phyloP scores from a whole-genome alignment of 371 early-diverging fungal species.

The Mucor saturninus region DNA sequence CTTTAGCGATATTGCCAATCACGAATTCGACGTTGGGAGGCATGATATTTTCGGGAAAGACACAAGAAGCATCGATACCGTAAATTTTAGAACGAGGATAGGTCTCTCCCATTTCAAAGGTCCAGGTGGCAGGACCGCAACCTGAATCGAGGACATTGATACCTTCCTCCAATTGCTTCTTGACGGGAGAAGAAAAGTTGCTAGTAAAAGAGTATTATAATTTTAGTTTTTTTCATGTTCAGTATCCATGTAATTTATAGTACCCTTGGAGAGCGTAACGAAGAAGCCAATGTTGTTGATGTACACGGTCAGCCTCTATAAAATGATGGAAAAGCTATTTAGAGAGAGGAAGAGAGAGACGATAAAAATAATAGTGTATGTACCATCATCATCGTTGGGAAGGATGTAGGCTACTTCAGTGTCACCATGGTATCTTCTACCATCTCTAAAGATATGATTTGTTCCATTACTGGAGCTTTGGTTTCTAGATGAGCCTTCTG shows the following conservation, averaged over 20 bases:
- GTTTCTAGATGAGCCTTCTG: conserved; percentile 5
- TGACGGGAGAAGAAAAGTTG: conserved; percentile 27
- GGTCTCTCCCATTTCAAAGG: conserved; percentile 28
- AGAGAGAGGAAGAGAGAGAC: neutral
- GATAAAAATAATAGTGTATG: neutral
- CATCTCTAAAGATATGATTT: conserved; percentile 29
- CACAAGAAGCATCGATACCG: conserved; percentile 48
- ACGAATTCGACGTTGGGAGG: conserved; percentile 55
- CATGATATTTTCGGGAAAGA: conserved; percentile 50
- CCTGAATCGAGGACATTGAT: conserved; percentile 30
- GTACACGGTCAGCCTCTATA: conserved; percentile 27
- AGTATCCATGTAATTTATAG: neutral
- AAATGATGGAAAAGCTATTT: neutral
- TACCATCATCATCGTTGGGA: conserved; percentile 57
- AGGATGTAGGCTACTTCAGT: conserved; percentile 52
- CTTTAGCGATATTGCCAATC: conserved; percentile 56
- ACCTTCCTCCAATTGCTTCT: conserved; percentile 20
- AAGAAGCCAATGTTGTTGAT: conserved; percentile 34
- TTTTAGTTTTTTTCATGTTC: too few species aligned
- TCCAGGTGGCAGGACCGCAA: conserved; percentile 35
- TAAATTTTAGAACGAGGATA: conserved; percentile 29
- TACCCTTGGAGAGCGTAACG: conserved; percentile 24
- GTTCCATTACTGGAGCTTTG: conserved; percentile 7
- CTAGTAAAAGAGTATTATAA: conserved; percentile 5
- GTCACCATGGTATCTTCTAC: conserved; percentile 53